A percentile compares a stretch with the other conserved stretches of the same genome.
Evolutionary conservation across 768 basidiomycete genomes (phyloP).

Genomic region (Lentinula sp.): DNA sequence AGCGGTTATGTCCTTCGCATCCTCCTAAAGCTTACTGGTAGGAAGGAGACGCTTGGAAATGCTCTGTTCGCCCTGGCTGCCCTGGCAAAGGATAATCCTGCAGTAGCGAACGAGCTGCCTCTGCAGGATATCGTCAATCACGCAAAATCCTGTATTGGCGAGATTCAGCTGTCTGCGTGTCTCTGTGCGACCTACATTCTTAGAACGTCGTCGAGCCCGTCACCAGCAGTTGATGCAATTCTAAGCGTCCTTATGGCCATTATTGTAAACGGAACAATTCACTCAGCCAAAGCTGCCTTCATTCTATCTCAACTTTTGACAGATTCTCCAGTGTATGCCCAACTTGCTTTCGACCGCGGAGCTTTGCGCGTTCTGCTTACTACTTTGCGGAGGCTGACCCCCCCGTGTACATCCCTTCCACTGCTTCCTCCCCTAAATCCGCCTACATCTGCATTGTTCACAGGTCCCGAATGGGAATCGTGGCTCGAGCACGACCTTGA

Average conservation of each 20-base stretch:
- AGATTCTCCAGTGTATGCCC: slow-evolving; percentile 64
- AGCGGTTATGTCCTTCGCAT: slow-evolving; percentile 58
- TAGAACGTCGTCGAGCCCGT: slow-evolving; percentile 36
- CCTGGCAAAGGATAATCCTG: slow-evolving; percentile 55
- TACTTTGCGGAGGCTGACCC: slow-evolving; percentile 32
- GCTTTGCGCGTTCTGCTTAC: neutral
- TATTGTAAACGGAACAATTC: slow-evolving; percentile 28
- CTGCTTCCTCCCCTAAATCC: slow-evolving; percentile 30
- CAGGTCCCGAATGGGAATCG: slow-evolving; percentile 3
- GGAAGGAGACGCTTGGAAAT: slow-evolving; percentile 56
- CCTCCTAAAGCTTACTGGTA: slow-evolving; percentile 31
- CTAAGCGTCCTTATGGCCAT: slow-evolving; percentile 55
- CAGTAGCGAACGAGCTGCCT: slow-evolving; percentile 39
- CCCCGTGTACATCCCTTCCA: slow-evolving; percentile 48
- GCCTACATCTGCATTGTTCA: neutral
- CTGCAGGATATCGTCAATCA: slow-evolving; percentile 41
- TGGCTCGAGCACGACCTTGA: slow-evolving; percentile 58
- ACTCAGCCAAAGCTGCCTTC: slow-evolving; percentile 63
- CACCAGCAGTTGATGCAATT: slow-evolving; percentile 29
- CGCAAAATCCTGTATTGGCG: slow-evolving; percentile 50
- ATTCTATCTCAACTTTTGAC: slow-evolving; percentile 65
- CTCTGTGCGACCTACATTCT: slow-evolving; percentile 65
- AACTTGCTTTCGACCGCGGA: slow-evolving; percentile 52
- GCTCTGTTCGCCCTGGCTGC: slow-evolving; percentile 59
- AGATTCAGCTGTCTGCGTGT: slow-evolving; percentile 66